Evolutionary conservation across 2,329 filamentous ascomycete genomes (phyloP), one percentile per base, ranked within the genome.

Genomic region (Colletotrichum sp.): DNA sequence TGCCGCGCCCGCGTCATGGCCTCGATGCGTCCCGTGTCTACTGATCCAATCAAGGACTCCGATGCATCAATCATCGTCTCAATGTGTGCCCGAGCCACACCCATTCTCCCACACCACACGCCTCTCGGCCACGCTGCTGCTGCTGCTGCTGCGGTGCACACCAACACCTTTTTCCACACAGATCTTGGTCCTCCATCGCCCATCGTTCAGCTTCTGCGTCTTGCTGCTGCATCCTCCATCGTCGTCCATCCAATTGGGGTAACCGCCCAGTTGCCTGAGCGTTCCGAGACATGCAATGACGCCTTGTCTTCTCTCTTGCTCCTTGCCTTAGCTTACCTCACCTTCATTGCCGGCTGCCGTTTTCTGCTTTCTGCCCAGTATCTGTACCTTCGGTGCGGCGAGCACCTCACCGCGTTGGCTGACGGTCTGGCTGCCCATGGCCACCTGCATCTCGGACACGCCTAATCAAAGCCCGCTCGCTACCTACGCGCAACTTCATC

Each of bases 231-330:
- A 32, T 34, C 65, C 26, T 68, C 28, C 65, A 68, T 49, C 44
- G 18, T 34, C 44, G n/a, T 68, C 44, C 65, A 68, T 49, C n/a
- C 44, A 49, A 52, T 68, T 60, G 72, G 59, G 60, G 28, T 68
- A 55, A 26, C 69, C 30, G 34, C 49, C 32, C 52, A 60, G 32
- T 15, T 68, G 55, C 36, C 63, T 21, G 52, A 63, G 69, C 39
- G 70, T 32, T 68, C 63, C 57, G 65, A 75, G 73, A 75, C 69
- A 75, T 55, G 55, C 69, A 75, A 72, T 64, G 62, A 49, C 66
- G 72, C 67, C 71, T 74, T 59, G 71, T 70, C 66, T 57, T 65
- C 66, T 32, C 30, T 62, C 62, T 73, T 44, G 65, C 68, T 55
- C 68, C 39, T 26, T 75, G 67, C 26, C 57, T 28, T 16, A 65